These are phyloP conservation scores for Encephalitozoon cuniculi DNA, from an alignment of 371 early-diverging fungal species.

Conservation along the genomic window DNA sequence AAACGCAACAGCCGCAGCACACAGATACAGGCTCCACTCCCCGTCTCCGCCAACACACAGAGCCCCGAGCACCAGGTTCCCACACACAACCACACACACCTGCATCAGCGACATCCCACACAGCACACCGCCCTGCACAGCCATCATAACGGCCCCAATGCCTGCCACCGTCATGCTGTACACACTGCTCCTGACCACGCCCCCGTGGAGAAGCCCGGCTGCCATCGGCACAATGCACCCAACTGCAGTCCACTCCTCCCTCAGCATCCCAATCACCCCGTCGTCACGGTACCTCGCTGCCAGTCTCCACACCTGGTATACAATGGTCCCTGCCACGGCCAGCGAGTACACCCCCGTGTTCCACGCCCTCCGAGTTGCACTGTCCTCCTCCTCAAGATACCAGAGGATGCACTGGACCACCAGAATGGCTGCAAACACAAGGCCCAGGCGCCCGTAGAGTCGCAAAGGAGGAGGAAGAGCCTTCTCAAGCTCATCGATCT, in stretches of 20 bases:
- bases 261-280: neutral
- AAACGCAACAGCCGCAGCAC: neutral
- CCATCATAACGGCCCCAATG: neutral
- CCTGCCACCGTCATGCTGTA: neutral
- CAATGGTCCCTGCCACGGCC: neutral
- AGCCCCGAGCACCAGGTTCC: neutral
- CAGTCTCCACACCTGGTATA: neutral
- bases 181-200: neutral
- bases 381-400: neutral
- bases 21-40: too few species aligned
- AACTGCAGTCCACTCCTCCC: neutral
- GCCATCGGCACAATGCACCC: neutral
- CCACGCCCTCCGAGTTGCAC: neutral
- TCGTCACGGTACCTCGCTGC: neutral
- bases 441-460: neutral
- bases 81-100: neutral
- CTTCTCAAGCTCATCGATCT: too few species aligned
- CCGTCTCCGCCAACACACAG: too few species aligned
- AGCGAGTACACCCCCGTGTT: neutral
- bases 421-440: neutral
- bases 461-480: too few species aligned
- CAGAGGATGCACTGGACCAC: neutral
- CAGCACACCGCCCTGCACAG: neutral
- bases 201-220: neutral
- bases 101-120: neutral